These are phyloP conservation scores for Sequoiadendron giganteum DNA, from an alignment of 75 land plant genomes.

Conservation along the genomic window DNA sequence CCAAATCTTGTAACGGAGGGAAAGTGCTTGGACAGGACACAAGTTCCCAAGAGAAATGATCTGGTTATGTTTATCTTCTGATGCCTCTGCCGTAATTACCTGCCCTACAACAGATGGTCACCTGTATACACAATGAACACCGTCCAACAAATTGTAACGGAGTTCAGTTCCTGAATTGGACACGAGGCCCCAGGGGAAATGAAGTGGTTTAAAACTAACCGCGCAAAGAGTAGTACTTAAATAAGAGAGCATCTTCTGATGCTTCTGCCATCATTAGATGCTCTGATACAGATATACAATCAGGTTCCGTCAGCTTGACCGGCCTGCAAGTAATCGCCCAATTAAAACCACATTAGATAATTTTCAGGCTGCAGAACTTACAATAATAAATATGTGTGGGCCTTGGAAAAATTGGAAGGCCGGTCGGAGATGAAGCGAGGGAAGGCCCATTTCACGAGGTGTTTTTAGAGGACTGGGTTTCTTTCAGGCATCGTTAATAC, in stretches of 20 bases:
- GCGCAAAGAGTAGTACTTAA: too few species aligned
- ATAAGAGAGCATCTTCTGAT: too few species aligned
- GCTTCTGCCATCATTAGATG: background rate
- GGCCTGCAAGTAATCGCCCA: background rate
- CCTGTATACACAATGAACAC: background rate
- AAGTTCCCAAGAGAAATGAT: background rate
- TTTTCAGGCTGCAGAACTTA: background rate
- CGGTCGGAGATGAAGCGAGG: background rate
- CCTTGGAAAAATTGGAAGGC: background rate
- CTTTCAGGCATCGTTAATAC: background rate
- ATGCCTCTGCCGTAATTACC: background rate
- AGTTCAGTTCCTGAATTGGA: too few species aligned
- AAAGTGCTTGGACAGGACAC: background rate
- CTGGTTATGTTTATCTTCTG: background rate
- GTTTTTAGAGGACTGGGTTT: background rate
- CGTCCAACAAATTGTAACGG: background rate
- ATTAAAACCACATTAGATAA: background rate
- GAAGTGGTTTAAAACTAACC: too few species aligned
- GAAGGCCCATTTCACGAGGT: background rate
- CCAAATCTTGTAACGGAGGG: background rate
- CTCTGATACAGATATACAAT: background rate
- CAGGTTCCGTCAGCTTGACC: background rate
- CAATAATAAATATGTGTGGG: too few species aligned
- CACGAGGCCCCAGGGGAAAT: too few species aligned
- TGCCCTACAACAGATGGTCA: background rate